Base-by-base conservation (phyloP, 192 early-diverging fungal species). In the Linnemannia hyalina region DNA sequence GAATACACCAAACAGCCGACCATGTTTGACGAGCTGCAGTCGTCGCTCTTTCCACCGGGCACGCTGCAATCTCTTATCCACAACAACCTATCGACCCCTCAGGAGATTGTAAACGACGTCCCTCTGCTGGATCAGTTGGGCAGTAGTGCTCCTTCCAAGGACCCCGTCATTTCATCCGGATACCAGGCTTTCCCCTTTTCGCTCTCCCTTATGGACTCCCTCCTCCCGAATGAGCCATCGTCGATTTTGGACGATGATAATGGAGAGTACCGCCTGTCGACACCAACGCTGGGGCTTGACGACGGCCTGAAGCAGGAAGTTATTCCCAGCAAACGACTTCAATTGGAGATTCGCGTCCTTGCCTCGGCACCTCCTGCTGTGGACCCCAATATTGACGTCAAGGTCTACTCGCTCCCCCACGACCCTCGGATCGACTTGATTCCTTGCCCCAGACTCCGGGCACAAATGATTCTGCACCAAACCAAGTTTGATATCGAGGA, bases 341-440 rank as follows among this genome's bases (percentile, higher is more conserved):
- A 81, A 44, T 54, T 77, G 1, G 84, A 86, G 65, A 78, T 86
- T 49, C 78, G 80, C 20, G 80, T 86, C 8, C 52, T 86, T 63
- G 84, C 84, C 10, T 86, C 84, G 26, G 84, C 84, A 29, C 80
- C 80, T 5, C 84, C 84, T 2, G 84, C 57, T 15, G 84, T 80
- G 23, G 84, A 86, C 68, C 78, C 77, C n/a, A 81, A 80, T 68
- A 86, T 86, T 46, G 84, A 86, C 32, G 71, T 80, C 71, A 86
- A 86, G 70, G 70, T 86, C 52, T 86, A 86, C 36, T 79, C 78
- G 16, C 46, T 87, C 47, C 79, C 82, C 4, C 89, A 88, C 49
- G 89, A 89, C 70, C 41, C 74, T 60, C 74, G 89, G 6, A 89
- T 89, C 20, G 89, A 82, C 15, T 44, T 89, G 70, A 89, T 89